Conservation (phyloP, 2,329 filamentous ascomycete genomes). For the Trichoderma hamatum region DNA sequence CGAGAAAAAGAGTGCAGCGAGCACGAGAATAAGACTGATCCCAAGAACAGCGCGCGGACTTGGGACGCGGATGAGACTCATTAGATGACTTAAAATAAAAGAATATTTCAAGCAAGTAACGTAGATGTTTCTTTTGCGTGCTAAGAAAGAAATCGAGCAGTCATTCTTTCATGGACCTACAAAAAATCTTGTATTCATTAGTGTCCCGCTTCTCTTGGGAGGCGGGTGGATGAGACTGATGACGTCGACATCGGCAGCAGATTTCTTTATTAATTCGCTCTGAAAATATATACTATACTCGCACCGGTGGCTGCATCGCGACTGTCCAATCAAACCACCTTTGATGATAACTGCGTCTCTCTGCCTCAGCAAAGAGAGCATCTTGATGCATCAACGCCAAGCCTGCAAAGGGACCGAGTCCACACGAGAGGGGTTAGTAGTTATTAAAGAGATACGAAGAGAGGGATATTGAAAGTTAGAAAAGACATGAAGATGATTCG, state of each 20-base stretch:
- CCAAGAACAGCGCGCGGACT: conserved; percentile 17
- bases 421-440: neutral
- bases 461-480: neutral
- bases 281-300: neutral
- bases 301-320: neutral
- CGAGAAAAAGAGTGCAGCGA: conserved; percentile 29
- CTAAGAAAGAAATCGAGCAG: neutral
- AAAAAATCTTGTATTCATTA: neutral
- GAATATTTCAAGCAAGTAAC: neutral
- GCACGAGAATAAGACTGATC: conserved; percentile 28
- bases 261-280: neutral
- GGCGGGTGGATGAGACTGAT: neutral
- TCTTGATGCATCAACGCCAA: neutral
- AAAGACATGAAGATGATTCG: too few relatives aligned
- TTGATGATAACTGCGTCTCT: neutral
- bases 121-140: neutral
- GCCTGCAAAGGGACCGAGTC: neutral
- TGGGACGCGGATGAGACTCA: neutral
- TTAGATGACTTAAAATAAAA: neutral
- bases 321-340: neutral
- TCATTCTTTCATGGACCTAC: neutral
- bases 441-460: neutral
- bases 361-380: neutral
- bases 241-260: neutral
- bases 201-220: neutral